Conservation (phyloP, 345 rosid genomes). For the Linum usitatissimum region DNA sequence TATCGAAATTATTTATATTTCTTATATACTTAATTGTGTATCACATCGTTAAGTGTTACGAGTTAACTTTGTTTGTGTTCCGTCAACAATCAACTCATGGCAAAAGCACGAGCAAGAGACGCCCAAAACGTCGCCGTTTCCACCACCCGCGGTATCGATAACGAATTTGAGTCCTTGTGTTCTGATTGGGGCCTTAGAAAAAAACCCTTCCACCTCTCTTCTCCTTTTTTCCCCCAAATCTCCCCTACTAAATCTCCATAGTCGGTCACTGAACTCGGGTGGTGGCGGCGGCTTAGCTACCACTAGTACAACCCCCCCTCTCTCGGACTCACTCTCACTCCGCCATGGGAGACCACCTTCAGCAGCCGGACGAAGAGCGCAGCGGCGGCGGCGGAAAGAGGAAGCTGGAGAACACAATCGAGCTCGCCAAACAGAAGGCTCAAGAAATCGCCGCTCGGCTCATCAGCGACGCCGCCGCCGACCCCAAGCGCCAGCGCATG, state of each 20-base stretch:
- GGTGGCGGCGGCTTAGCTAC: not conserved
- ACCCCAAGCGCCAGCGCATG: conserved; percentile 18
- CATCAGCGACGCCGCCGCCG: conserved; percentile 15
- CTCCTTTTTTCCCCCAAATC: not conserved
- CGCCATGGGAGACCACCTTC: conserved; percentile 14
- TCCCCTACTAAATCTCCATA: not conserved
- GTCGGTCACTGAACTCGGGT: not conserved
- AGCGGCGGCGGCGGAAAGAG: conserved; percentile 12
- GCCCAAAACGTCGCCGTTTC: no score
- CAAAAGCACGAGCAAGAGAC: no score
- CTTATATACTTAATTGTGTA: no score
- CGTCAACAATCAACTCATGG: no score
- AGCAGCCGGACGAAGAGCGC: conserved; percentile 3
- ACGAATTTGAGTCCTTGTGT: no score
- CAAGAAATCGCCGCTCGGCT: conserved; percentile 19
- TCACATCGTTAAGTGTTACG: no score
- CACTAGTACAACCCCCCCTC: not conserved
- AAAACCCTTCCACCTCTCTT: not conserved
- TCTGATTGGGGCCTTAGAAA: no score
- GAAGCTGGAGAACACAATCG: conserved; percentile 14
- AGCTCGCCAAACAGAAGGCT: conserved; percentile 19
- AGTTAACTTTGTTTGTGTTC: no score
- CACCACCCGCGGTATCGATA: no score
- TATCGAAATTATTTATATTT: no score
- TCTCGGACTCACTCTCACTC: not conserved